A percentile compares a stretch with the other conserved stretches of the same genome.
phyloP scores from a whole-genome alignment of 495 filamentous ascomycete genomes.

The Penicillium cinerascens region DNA sequence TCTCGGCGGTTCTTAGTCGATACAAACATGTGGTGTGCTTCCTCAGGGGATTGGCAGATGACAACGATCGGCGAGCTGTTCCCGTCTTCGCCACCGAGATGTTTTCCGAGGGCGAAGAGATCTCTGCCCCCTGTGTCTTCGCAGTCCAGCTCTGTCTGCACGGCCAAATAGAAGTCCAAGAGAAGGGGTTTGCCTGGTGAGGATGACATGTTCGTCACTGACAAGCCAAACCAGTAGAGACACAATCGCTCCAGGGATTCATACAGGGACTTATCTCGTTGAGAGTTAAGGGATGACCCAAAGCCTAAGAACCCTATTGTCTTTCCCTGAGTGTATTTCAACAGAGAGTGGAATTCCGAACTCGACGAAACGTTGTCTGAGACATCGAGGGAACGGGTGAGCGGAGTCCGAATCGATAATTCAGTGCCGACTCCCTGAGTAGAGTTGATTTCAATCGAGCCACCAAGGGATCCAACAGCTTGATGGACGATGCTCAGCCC shows the following conservation, averaged over 20 bases:
- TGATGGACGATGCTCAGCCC: conserved; percentile 52
- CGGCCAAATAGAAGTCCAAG: conserved; percentile 25
- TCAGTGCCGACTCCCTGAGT: conserved; percentile 46
- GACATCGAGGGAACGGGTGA: background rate
- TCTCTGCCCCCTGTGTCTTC: conserved; percentile 10
- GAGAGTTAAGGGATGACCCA: conserved; percentile 7
- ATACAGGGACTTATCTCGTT: conserved; percentile 17
- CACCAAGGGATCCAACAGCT: conserved; percentile 23
- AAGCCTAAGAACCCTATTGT: conserved; percentile 25
- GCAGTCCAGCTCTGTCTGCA: conserved; percentile 22
- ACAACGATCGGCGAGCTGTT: conserved; percentile 18
- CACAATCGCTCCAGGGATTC: conserved; percentile 21
- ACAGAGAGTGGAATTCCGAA: conserved; percentile 4
- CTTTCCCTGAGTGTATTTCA: conserved; percentile 6
- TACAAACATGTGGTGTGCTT: conserved; percentile 27
- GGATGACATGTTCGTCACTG: conserved; percentile 9
- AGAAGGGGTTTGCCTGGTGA: background rate
- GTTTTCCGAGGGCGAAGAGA: conserved; percentile 4
- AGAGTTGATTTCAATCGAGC: conserved; percentile 28
- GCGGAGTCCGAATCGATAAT: conserved; percentile 46
- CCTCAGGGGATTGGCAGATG: conserved; percentile 29
- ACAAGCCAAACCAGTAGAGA: conserved; percentile 20
- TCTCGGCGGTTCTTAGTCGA: conserved; percentile 8
- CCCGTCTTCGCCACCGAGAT: background rate
- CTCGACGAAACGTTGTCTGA: background rate